phyloP scores from a whole-genome alignment of 179 eudicot species.

The Dionaea muscipula region DNA sequence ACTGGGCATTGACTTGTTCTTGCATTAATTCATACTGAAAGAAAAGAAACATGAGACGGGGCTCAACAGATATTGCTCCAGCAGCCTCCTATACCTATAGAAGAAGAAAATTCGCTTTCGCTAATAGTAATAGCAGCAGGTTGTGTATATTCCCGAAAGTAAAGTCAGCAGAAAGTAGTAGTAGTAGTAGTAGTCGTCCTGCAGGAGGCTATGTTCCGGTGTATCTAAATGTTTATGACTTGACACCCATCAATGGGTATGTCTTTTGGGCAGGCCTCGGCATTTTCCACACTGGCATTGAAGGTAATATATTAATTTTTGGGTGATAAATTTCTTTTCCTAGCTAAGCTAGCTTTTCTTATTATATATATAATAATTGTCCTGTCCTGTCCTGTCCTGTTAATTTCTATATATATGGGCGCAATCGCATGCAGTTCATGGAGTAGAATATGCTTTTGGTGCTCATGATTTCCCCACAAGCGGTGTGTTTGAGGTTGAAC shows the following conservation, averaged over 20 bases:
- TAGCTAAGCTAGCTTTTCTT: too few species aligned
- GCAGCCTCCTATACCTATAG: too few species aligned
- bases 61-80: too few species aligned
- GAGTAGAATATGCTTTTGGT: conserved; percentile 32
- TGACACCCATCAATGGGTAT: conserved; percentile 52
- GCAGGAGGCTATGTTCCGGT: conserved; percentile 40
- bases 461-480: conserved; percentile 29
- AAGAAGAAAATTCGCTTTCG: too few species aligned
- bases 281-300: conserved; percentile 51
- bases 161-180: conserved; percentile 26
- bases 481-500: conserved; percentile 28
- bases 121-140: too few species aligned
- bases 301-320: conserved; percentile 25
- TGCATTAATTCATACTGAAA: too few species aligned
- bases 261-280: conserved; percentile 67
- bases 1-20: too few species aligned
- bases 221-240: conserved; percentile 57
- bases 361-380: background rate
- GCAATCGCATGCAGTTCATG: conserved; percentile 24
- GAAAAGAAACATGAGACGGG: too few species aligned
- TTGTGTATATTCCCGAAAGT: conserved; percentile 43
- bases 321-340: too few species aligned
- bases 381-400: background rate
- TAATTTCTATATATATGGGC: background rate
- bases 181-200: too few species aligned